Base-by-base conservation (phyloP, 129 eudicot species). In the Daucus carota region DNA sequence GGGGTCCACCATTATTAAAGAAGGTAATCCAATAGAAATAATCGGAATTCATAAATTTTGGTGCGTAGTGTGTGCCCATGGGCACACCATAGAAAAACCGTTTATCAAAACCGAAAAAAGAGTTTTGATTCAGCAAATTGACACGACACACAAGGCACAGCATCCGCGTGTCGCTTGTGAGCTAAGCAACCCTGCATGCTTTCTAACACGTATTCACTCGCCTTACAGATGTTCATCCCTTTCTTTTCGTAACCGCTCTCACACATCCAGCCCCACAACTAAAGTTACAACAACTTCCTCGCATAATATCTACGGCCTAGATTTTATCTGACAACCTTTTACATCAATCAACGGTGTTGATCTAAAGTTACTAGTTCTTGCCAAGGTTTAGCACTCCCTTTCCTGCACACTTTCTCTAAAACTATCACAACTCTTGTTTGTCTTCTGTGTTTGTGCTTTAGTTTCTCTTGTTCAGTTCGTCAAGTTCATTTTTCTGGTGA, bases 251-350 rank as follows among this genome's bases (percentile, higher is more conserved):
- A 41, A 72, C 77, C 68, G 82, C 73, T 59, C 12, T 54, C 52
- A 24, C 66, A 31, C 24, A 22, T 54, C 26, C 24, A 29, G 41
- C 5, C 34, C 22, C 60, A 59, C 32, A 24, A 38, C 54, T 31
- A n/a, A 47, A 63, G 62, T 31, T 62, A 65, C 36, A 47, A 79
- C 66, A 73, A 40, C 63, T 72, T 6, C 33, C 13, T 42, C 38
- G 10, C 18, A 66, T 15, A 8, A 57, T 71, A 29, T 43, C 72
- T 31, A 78, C 72, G 81, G 81, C 20, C 71, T 34, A 13, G 66
- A 46, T 17, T 17, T 2, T 0, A 68, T 9, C 2, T 6, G 0
- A 11, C 3, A 17, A 32, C 41, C 11, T 66, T 33, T 33, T 16
- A 29, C 36, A 66, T 38, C 7, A 38, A 33, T 42, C 6, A 8